A percentile compares a stretch with the other conserved stretches of the same genome.
Evolutionary conservation across 2,329 filamentous ascomycete species (phyloP).

Genomic region (Cucurbitaria berberidis): DNA sequence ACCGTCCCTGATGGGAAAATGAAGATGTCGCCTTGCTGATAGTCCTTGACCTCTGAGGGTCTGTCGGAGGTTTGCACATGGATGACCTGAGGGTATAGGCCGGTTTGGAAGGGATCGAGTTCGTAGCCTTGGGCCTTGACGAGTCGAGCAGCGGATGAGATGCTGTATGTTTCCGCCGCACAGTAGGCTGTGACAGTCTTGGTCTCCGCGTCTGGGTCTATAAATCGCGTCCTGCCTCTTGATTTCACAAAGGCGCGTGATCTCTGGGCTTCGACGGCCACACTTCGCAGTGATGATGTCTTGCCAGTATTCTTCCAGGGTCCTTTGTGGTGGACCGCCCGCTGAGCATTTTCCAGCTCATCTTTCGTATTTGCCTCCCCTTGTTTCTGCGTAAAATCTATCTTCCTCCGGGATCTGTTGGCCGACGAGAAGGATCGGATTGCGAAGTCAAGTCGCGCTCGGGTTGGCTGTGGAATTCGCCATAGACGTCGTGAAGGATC

Average conservation of each 20-base stretch:
- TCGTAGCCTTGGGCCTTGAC: constrained; percentile 65
- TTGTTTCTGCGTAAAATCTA: constrained; percentile 33
- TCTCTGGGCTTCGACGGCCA: constrained; percentile 82
- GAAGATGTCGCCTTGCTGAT: constrained; percentile 80
- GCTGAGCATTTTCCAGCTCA: constrained; percentile 12
- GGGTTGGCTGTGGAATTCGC: constrained; percentile 8
- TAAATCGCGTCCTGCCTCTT: constrained; percentile 51
- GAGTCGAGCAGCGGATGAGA: constrained; percentile 63
- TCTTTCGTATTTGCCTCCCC: constrained; percentile 20
- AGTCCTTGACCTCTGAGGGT: constrained; percentile 51
- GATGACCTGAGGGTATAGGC: constrained; percentile 69
- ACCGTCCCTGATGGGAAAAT: constrained; percentile 94
- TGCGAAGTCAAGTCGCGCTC: constrained; percentile 5
- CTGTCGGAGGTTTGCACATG: constrained; percentile 60
- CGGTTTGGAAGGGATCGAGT: constrained; percentile 67
- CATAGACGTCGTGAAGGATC: constrained; percentile 3
- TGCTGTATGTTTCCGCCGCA: constrained; percentile 70
- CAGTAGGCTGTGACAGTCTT: constrained; percentile 69
- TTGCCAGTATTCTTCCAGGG: constrained; percentile 40
- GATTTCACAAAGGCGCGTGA: constrained; percentile 61
- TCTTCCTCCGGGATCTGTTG: constrained; percentile 19
- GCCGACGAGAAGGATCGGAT: constrained; percentile 26
- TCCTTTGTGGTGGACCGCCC: constrained; percentile 26
- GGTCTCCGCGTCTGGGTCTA: constrained; percentile 55
- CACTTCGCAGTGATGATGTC: constrained; percentile 74